Evolutionary conservation across 2,329 filamentous ascomycete species (phyloP).

Genomic region (Teratosphaeria zuluensis): DNA sequence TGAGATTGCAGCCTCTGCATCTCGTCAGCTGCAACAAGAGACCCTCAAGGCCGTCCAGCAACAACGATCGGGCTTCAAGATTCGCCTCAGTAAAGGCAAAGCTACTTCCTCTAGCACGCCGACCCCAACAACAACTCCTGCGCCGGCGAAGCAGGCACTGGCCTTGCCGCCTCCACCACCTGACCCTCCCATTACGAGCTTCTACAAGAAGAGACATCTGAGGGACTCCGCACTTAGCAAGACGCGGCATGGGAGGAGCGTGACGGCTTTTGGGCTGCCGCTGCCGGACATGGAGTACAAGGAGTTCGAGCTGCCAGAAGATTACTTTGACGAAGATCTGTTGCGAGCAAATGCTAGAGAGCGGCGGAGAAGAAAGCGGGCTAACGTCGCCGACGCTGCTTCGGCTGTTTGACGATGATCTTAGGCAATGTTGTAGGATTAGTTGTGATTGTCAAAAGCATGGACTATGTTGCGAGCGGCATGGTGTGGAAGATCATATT

Average conservation of each 20-base stretch:
- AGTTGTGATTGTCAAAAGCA: background rate
- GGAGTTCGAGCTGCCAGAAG: slow-evolving; percentile 68
- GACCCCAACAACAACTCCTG: slow-evolving; percentile 4
- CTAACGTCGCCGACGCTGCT: slow-evolving; percentile 28
- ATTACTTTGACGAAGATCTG: slow-evolving; percentile 43
- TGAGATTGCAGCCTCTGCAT: slow-evolving; percentile 61
- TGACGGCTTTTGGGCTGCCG: slow-evolving; percentile 71
- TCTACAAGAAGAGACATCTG: slow-evolving; percentile 71
- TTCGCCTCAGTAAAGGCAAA: slow-evolving; percentile 12
- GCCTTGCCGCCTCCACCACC: slow-evolving; percentile 23
- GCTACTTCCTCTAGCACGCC: slow-evolving; percentile 2
- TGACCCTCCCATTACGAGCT: slow-evolving; percentile 58
- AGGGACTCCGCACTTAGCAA: slow-evolving; percentile 70
- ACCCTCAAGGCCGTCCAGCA: slow-evolving; percentile 42
- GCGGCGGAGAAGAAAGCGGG: slow-evolving; percentile 51
- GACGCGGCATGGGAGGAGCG: slow-evolving; percentile 58
- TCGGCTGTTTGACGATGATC: background rate
- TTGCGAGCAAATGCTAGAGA: slow-evolving; percentile 51
- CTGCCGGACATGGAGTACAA: slow-evolving; percentile 61
- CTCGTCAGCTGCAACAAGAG: slow-evolving; percentile 67
- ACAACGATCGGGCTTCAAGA: slow-evolving; percentile 20
- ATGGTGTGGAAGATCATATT: background rate
- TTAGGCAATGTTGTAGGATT: background rate
- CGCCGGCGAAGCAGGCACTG: slow-evolving; percentile 4
- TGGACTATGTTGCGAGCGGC: background rate